Base-by-base conservation (phyloP, 164 flowering plant genomes). In the Magnolia kwangsiensis region DNA sequence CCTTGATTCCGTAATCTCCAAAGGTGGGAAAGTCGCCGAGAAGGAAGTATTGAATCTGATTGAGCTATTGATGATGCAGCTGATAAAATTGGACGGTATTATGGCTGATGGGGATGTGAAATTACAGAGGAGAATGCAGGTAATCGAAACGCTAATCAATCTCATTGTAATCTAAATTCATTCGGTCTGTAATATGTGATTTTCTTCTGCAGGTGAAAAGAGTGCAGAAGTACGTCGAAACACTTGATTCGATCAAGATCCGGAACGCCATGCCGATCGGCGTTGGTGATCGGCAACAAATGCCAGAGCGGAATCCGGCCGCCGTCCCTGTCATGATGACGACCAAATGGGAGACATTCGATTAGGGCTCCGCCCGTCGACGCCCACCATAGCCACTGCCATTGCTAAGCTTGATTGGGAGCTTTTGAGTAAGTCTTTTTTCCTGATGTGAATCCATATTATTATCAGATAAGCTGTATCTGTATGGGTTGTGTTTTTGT, bases 61-160 rank as follows among this genome's bases (percentile, higher is more conserved):
- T 19, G 99, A 96, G 84, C 67, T 87, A 72, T 79, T 96, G 85
- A 96, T 96, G 99, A 90, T 85, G 74, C 92, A 96, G 68, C 75
- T 94, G 82, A 84, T 96, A 21, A 96, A 91, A 74, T 79, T 96
- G 81, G 99, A 96, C 76, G 89, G 89, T 0, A 86, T 96, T 21
- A 75, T 84, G 63, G 96, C 86, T 0, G 97, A 94, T 51, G 97
- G 97, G 21, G 98, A 92, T 79, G 93, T 83, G 10, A 91, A 90
- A 78, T 76, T 88, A 82, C 97, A 92, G 87, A 88, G 97, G 80
- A 92, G 88, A 89, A 84, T 92, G 90, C 99, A 94, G 96, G 98
- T 94, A 86, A 24, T 24, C 49, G 7, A 20, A 4, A 23, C 10
- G 13, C 13, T 20, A 24, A 8, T 23, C 5, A 2, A 21, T 6